A percentile compares a stretch with the other conserved stretches of the same genome.
These are phyloP conservation scores for Aspergillus candidus DNA, from an alignment of 2,329 filamentous ascomycete species.

Conservation along the genomic window DNA sequence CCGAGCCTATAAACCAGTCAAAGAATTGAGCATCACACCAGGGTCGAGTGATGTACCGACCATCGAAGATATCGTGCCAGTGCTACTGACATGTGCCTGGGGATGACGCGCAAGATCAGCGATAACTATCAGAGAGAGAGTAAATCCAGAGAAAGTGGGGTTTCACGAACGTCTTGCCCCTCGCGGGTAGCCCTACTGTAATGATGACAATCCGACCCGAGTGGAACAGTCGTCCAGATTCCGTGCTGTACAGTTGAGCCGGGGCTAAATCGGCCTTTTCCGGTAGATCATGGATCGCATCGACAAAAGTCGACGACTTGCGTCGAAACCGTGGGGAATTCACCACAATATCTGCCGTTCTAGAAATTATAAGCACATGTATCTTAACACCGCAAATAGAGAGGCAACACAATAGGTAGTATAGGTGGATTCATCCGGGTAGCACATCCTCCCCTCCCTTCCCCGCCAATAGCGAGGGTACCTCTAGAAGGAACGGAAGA, in stretches of 20 bases:
- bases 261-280: constrained; percentile 81
- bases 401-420: too few species aligned
- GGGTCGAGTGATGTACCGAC: constrained; percentile 38
- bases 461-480: too few species aligned
- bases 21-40: background rate
- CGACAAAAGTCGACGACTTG: constrained; percentile 91
- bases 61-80: constrained; percentile 90
- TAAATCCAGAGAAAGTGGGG: constrained; percentile 1
- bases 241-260: constrained; percentile 95
- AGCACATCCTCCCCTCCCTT: too few species aligned
- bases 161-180: constrained; percentile 76
- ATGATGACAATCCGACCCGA: constrained; percentile 96
- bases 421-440: too few species aligned
- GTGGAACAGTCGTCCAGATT: constrained; percentile 94
- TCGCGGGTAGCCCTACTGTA: constrained; percentile 88
- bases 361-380: constrained; percentile 36
- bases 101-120: constrained; percentile 1
- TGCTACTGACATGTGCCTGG: constrained; percentile 87
- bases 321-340: constrained; percentile 85
- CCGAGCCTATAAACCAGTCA: constrained; percentile 60
- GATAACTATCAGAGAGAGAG: constrained; percentile 1
- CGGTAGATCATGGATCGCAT: constrained; percentile 90
- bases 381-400: background rate
- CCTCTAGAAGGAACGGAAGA: background rate
- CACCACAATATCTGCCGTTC: constrained; percentile 85